These are phyloP conservation scores for Rhodotorula toruloides DNA, from an alignment of 768 basidiomycete species.

Conservation along the genomic window DNA sequence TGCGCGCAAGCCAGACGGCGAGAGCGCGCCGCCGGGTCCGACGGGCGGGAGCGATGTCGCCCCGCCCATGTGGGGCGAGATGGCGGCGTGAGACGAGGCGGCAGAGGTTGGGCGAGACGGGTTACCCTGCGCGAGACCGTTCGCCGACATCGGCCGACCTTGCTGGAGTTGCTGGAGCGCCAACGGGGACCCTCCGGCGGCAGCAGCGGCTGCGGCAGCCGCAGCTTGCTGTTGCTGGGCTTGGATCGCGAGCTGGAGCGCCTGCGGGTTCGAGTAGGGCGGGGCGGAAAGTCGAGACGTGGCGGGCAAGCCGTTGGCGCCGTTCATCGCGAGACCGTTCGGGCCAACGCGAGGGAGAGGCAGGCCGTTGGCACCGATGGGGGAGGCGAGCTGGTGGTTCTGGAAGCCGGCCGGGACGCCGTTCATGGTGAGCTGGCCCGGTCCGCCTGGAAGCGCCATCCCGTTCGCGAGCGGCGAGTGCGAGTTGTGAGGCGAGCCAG, in stretches of 20 bases:
- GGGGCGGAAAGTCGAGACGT: slow-evolving; percentile 28
- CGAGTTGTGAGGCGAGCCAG: slow-evolving; percentile 13
- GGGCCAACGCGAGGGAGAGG: slow-evolving; percentile 6
- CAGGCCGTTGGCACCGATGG: slow-evolving; percentile 13
- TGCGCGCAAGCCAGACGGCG: background rate
- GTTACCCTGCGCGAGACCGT: slow-evolving; percentile 6
- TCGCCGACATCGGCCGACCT: background rate
- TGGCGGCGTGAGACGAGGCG: background rate
- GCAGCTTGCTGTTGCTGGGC: slow-evolving; percentile 16
- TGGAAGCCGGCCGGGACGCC: background rate
- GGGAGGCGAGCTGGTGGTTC: background rate
- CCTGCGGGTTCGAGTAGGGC: slow-evolving; percentile 26
- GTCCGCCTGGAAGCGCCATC: background rate
- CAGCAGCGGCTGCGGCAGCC: slow-evolving; percentile 6
- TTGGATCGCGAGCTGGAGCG: slow-evolving; percentile 25
- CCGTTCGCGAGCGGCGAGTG: slow-evolving; percentile 20
- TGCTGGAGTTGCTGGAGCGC: slow-evolving; percentile 8
- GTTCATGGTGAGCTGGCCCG: slow-evolving; percentile 2
- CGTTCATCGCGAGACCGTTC: slow-evolving; percentile 12
- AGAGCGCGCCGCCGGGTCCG: background rate
- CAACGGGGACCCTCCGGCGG: slow-evolving; percentile 1
- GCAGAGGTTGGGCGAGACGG: slow-evolving; percentile 17
- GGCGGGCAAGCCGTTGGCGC: slow-evolving; percentile 28
- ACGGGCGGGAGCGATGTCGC: background rate
- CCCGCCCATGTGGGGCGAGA: slow-evolving; percentile 6